Conservation (phyloP, 2,329 filamentous ascomycete species). For the Bipolaris sorokiniana region DNA sequence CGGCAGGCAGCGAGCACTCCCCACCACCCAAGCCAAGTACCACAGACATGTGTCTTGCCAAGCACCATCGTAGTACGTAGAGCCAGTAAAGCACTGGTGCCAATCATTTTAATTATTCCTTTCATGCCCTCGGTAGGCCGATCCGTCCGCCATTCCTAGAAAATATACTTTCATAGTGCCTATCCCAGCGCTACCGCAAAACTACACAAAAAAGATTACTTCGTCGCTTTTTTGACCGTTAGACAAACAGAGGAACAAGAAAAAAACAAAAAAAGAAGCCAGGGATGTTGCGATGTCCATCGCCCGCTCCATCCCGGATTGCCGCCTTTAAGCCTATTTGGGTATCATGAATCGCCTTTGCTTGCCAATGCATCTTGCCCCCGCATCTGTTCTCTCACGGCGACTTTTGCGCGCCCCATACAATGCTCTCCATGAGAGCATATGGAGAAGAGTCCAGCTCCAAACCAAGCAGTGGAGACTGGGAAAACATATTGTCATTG, state of each 20-base stretch:
- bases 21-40: no score
- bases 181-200: background rate
- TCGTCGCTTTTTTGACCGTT: background rate
- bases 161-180: background rate
- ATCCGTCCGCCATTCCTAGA: background rate
- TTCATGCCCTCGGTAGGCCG: background rate
- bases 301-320: background rate
- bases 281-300: background rate
- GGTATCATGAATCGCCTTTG: slow-evolving; percentile 12
- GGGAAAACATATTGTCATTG: slow-evolving; percentile 34
- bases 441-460: slow-evolving; percentile 55
- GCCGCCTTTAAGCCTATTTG: slow-evolving; percentile 1
- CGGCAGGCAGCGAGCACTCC: background rate
- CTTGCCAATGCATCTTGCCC: background rate
- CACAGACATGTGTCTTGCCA: background rate
- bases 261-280: background rate
- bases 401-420: slow-evolving; percentile 50
- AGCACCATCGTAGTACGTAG: background rate
- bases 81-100: background rate
- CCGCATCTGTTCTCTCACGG: background rate
- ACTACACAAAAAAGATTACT: background rate
- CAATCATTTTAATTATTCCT: background rate
- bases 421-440: slow-evolving; percentile 57
- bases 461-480: slow-evolving; percentile 45
- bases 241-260: background rate